These are phyloP conservation scores for Trichoderma lentiforme DNA, from an alignment of 2,329 filamentous ascomycete genomes.

Conservation along the genomic window DNA sequence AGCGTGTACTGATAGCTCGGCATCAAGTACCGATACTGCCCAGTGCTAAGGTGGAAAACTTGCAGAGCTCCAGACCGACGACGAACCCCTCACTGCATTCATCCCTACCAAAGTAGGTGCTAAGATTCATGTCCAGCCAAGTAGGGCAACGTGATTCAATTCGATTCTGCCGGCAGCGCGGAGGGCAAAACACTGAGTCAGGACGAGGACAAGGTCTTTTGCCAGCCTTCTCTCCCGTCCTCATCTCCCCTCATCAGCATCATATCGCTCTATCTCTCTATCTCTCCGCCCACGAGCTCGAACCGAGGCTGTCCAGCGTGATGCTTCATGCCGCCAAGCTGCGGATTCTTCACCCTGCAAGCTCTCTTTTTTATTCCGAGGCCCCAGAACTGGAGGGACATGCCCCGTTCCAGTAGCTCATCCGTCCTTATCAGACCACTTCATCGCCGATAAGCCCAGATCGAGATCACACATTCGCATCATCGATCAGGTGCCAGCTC, in stretches of 20 bases:
- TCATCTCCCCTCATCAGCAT: background rate
- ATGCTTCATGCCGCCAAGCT: background rate
- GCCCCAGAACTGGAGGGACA: background rate
- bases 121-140: background rate
- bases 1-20: background rate
- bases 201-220: background rate
- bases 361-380: background rate
- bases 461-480: background rate
- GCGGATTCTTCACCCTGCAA: background rate
- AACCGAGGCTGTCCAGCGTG: background rate
- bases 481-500: background rate
- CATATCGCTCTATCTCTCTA: background rate
- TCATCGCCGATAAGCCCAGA: background rate
- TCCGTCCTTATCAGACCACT: constrained; percentile 8
- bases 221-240: background rate
- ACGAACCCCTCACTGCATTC: background rate
- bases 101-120: background rate
- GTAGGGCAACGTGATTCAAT: background rate
- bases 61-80: background rate
- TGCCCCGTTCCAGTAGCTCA: background rate
- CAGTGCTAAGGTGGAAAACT: background rate
- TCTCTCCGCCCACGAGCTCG: background rate
- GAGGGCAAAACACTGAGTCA: background rate
- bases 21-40: background rate
- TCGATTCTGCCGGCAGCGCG: too few relatives aligned